Conservation (phyloP, 305 asterid genomes). For the Solanum chacoense region DNA sequence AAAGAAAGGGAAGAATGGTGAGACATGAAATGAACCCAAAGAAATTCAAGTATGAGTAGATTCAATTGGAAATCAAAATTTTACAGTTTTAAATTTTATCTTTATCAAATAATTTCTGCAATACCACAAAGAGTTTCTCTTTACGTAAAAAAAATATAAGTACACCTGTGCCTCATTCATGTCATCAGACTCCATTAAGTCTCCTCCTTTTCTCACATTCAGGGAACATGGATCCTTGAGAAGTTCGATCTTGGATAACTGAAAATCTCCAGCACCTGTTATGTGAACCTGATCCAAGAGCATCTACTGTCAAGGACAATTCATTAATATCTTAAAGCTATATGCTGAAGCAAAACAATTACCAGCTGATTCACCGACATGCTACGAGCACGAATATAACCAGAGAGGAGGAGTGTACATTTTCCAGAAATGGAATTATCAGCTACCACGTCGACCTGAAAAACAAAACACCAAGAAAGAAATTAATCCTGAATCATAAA, state of each 20-base stretch:
- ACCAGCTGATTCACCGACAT: conserved; percentile 94
- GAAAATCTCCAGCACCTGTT: conserved; percentile 96
- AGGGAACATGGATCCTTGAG: conserved; percentile 80
- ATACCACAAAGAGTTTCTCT: neutral
- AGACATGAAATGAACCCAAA: neutral
- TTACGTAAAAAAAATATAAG: neutral
- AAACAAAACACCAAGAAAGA: conserved; percentile 5
- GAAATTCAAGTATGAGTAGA: neutral
- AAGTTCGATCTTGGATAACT: conserved; percentile 65
- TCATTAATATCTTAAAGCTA: neutral
- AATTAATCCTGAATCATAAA: neutral
- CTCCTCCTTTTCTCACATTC: conserved; percentile 50
- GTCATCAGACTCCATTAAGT: conserved; percentile 63
- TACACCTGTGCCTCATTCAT: conserved; percentile 37
- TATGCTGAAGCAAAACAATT: conserved; percentile 4
- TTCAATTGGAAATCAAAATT: neutral
- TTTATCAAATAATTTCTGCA: neutral
- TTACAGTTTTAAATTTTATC: neutral
- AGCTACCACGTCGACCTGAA: conserved; percentile 53
- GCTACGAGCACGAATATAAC: conserved; percentile 63
- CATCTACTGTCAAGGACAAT: neutral
- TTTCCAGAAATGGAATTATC: conserved; percentile 38
- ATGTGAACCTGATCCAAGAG: conserved; percentile 65
- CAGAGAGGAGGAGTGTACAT: conserved; percentile 69
- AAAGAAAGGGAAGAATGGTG: neutral